Evolutionary conservation across 768 basidiomycete genomes (phyloP).

Genomic region (Collybiopsis luxurians): DNA sequence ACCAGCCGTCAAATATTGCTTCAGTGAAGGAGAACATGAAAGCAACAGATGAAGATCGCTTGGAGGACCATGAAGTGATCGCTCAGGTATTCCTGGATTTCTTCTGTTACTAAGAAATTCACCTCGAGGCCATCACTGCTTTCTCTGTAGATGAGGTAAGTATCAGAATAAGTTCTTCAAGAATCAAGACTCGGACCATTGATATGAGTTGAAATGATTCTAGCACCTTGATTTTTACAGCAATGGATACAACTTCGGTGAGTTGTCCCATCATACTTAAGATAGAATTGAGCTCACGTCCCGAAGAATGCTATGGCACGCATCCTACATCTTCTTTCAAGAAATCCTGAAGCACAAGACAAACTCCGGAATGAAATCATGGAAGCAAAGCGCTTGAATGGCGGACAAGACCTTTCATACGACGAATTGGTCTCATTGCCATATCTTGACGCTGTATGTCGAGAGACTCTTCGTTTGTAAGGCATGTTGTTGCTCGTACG

Average conservation of each 20-base stretch:
- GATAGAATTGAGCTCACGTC: not conserved
- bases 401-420: constrained; percentile 22
- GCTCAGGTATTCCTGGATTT: constrained; percentile 26
- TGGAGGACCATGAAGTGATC: constrained; percentile 31
- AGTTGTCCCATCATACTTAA: not conserved
- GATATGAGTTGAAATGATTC: not conserved
- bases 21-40: constrained; percentile 29
- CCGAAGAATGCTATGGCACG: constrained; percentile 21
- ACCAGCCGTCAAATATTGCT: not conserved
- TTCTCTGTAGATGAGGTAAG: not conserved
- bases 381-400: constrained; percentile 20
- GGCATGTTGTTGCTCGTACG: not conserved
- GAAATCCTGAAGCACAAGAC: constrained; percentile 33
- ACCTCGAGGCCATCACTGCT: not conserved
- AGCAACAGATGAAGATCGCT: constrained; percentile 25
- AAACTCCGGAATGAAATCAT: constrained; percentile 32
- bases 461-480: constrained; percentile 37
- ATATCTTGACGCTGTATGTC: constrained; percentile 37
- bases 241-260: constrained; percentile 38
- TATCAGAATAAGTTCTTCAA: not conserved
- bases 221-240: constrained; percentile 37
- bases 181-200: constrained; percentile 6
- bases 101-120: not conserved
- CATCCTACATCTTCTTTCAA: constrained; percentile 28
- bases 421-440: constrained; percentile 33